These are phyloP conservation scores for Arthromyces matolae DNA, from an alignment of 768 basidiomycete species.

Conservation along the genomic window DNA sequence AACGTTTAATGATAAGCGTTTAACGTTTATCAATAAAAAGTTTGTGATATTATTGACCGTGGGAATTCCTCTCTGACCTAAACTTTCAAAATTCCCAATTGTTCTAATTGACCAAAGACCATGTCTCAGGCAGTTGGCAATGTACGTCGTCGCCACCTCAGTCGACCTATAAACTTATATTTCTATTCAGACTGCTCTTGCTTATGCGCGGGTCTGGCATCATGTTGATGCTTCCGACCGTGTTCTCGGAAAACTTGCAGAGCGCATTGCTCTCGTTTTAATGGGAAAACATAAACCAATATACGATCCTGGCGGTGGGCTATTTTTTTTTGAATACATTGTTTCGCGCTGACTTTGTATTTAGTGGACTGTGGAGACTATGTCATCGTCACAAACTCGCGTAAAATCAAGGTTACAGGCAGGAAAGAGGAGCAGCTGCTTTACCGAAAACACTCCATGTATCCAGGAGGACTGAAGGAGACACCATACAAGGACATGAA, in stretches of 20 bases:
- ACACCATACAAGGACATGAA: constrained; percentile 83
- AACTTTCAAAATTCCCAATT: too few species aligned
- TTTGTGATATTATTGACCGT: too few species aligned
- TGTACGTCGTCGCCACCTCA: constrained; percentile 46
- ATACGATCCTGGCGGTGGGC: constrained; percentile 85
- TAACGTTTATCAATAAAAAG: too few species aligned
- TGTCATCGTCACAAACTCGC: constrained; percentile 90
- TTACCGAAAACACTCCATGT: constrained; percentile 90
- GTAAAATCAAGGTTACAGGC: constrained; percentile 81
- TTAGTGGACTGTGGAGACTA: constrained; percentile 97
- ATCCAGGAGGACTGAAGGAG: constrained; percentile 90
- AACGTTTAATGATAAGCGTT: too few species aligned
- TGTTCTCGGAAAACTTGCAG: constrained; percentile 91
- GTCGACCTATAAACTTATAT: not conserved
- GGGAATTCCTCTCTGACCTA: too few species aligned
- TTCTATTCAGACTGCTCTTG: constrained; percentile 78
- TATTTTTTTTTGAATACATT: not conserved
- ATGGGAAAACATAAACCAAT: constrained; percentile 99
- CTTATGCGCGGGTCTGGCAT: constrained; percentile 95
- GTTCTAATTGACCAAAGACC: too few species aligned
- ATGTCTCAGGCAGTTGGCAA: constrained; percentile 87
- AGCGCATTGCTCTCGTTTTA: constrained; percentile 88
- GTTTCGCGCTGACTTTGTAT: not conserved
- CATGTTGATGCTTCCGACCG: constrained; percentile 89
- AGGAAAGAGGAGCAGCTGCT: constrained; percentile 83